Percentiles rank a stretch among this genome's conserved stretches.
Conservation (phyloP, 768 basidiomycete genomes). For the Leccinellum rugosiceps region DNA sequence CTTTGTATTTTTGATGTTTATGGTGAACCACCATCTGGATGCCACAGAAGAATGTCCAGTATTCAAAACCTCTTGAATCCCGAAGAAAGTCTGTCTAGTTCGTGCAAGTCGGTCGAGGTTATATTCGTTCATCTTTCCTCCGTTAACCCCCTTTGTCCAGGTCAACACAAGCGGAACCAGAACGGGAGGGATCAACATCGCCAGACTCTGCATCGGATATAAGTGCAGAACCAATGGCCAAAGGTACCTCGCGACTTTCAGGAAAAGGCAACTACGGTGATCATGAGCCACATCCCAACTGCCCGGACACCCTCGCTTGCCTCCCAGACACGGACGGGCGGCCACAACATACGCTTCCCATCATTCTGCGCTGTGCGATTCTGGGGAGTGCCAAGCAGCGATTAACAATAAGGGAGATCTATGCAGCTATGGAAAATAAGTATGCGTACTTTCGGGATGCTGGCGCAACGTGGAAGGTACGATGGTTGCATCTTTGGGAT, state of each 20-base stretch:
- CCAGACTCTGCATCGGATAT: conserved; percentile 37
- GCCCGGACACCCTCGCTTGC: conserved; percentile 74
- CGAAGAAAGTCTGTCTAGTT: conserved; percentile 37
- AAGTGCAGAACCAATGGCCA: conserved; percentile 29
- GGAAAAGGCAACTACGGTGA: conserved; percentile 32
- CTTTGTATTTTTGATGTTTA: conserved; percentile 2
- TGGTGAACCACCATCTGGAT: conserved; percentile 18
- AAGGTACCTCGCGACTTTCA: conserved; percentile 16
- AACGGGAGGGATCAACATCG: conserved; percentile 25
- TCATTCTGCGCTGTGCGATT: conserved; percentile 82
- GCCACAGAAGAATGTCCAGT: conserved; percentile 46
- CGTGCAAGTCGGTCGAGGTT: conserved; percentile 40
- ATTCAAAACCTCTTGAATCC: conserved; percentile 58
- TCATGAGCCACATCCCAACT: conserved; percentile 69
- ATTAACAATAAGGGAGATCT: conserved; percentile 81
- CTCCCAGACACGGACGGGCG: conserved; percentile 75
- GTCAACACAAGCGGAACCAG: conserved; percentile 21
- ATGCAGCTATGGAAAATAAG: conserved; percentile 83
- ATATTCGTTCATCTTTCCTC: conserved; percentile 2
- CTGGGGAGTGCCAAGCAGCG: conserved; percentile 72
- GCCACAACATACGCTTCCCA: conserved; percentile 81
- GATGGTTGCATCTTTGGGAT: conserved; percentile 2
- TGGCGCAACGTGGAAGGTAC: conserved; percentile 83
- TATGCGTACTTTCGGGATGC: conserved; percentile 79
- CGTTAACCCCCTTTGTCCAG: conserved; percentile 30